A percentile compares a stretch with the other conserved stretches of the same genome.
phyloP scores from a whole-genome alignment of 768 basidiomycete species.

The Rubroboletus satanas region DNA sequence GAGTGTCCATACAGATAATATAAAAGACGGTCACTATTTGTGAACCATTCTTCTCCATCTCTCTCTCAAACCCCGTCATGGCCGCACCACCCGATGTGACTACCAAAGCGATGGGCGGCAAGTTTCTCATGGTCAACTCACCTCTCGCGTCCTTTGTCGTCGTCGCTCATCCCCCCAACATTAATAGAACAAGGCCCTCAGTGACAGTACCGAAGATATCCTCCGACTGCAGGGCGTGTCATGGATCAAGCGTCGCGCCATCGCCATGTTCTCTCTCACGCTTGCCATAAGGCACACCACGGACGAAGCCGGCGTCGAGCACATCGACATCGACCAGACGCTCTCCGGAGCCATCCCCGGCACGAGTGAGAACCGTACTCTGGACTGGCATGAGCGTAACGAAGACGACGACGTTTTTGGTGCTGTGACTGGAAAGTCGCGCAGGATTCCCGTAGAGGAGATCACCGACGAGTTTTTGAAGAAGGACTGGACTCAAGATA shows the following conservation, averaged over 20 bases:
- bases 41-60: not conserved
- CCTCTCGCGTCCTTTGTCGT: not conserved
- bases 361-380: slow-evolving; percentile 51
- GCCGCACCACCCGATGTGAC: slow-evolving; percentile 59
- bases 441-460: slow-evolving; percentile 47
- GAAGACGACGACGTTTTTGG: slow-evolving; percentile 65
- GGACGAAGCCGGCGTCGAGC: slow-evolving; percentile 55
- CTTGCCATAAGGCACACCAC: slow-evolving; percentile 62
- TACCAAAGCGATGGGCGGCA: slow-evolving; percentile 58
- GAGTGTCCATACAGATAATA: not conserved
- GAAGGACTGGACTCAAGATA: slow-evolving; percentile 42
- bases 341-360: slow-evolving; percentile 60
- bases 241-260: slow-evolving; percentile 67
- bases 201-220: slow-evolving; percentile 58
- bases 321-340: slow-evolving; percentile 63
- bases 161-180: slow-evolving; percentile 1
- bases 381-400: slow-evolving; percentile 53
- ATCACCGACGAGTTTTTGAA: slow-evolving; percentile 42
- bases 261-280: slow-evolving; percentile 53
- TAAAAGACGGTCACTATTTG: not conserved
- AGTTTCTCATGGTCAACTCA: slow-evolving; percentile 53
- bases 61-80: slow-evolving; percentile 39
- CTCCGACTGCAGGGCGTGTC: slow-evolving; percentile 67
- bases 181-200: slow-evolving; percentile 63
- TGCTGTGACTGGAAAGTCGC: slow-evolving; percentile 47